These are phyloP conservation scores for Punica granatum DNA, from an alignment of 345 rosid genomes.

Conservation along the genomic window DNA sequence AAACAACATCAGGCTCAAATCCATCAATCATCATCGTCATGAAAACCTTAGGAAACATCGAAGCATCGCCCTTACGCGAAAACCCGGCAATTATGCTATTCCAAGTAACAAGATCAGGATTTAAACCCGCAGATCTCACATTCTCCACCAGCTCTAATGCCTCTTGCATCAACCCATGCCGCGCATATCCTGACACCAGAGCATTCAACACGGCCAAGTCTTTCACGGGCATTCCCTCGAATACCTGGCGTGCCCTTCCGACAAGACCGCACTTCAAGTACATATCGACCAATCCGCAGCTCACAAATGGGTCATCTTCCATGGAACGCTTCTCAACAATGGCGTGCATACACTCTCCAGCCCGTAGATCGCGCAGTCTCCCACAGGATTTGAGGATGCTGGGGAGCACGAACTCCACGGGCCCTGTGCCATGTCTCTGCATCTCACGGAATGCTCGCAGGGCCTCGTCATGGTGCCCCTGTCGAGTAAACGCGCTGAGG, in stretches of 20 bases:
- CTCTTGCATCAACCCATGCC: constrained; percentile 30
- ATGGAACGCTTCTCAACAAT: constrained; percentile 36
- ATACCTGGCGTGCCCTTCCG: constrained; percentile 36
- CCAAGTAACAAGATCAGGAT: constrained; percentile 67
- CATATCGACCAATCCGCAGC: constrained; percentile 68
- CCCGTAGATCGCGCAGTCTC: constrained; percentile 32
- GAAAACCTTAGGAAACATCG: constrained; percentile 36
- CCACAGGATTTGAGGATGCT: constrained; percentile 70
- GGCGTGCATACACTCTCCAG: constrained; percentile 53
- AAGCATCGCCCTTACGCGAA: constrained; percentile 44
- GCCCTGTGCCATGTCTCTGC: constrained; percentile 33
- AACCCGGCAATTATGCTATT: constrained; percentile 59
- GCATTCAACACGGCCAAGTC: constrained; percentile 68
- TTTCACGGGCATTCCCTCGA: constrained; percentile 38
- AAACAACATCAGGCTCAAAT: constrained; percentile 57
- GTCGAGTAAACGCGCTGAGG: constrained; percentile 48
- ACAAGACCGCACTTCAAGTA: constrained; percentile 55
- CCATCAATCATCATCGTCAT: constrained; percentile 41
- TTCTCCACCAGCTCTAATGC: constrained; percentile 47
- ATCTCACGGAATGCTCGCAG: constrained; percentile 39
- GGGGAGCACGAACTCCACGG: constrained; percentile 55
- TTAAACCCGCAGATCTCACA: constrained; percentile 26
- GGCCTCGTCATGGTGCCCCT: constrained; percentile 49
- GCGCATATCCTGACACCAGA: constrained; percentile 65
- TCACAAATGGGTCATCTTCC: constrained; percentile 47